A percentile compares a stretch with the other conserved stretches of the same genome.
phyloP scores from a whole-genome alignment of 371 early-diverging fungal species.

The Syncephalastrum racemosum region DNA sequence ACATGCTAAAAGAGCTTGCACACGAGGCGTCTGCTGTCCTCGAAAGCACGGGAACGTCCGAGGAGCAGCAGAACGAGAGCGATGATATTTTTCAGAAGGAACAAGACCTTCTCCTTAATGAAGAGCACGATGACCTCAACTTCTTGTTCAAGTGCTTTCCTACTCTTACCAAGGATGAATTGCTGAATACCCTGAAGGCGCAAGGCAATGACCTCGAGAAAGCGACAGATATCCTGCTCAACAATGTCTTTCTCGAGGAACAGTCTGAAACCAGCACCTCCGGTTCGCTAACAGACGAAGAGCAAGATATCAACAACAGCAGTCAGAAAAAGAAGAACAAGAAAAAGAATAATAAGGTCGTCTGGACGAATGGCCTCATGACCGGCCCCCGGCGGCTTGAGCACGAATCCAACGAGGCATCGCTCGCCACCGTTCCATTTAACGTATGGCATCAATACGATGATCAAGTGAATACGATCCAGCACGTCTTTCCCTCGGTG shows the following conservation, averaged over 20 bases:
- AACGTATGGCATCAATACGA: conserved; percentile 48
- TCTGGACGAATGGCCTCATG: conserved; percentile 13
- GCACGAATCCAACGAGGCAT: neutral
- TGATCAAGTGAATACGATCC: conserved; percentile 10
- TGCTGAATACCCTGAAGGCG: conserved; percentile 18
- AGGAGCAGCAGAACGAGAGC: conserved; percentile 3
- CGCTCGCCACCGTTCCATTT: conserved; percentile 25
- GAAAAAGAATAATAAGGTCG: conserved; percentile 15
- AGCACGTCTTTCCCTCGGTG: conserved; percentile 17
- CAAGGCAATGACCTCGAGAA: conserved; percentile 37
- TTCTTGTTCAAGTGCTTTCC: conserved; percentile 44
- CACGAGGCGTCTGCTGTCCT: conserved; percentile 12
- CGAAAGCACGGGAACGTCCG: conserved; percentile 1
- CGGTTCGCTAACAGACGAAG: neutral
- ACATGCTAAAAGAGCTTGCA: conserved; percentile 19
- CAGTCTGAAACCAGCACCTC: neutral
- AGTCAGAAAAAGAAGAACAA: conserved; percentile 16
- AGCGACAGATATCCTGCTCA: conserved; percentile 39
- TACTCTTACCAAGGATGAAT: conserved; percentile 10
- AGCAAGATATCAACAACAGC: conserved; percentile 1
- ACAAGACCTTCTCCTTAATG: neutral
- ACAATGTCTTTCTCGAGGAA: conserved; percentile 22
- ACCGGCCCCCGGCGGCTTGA: conserved; percentile 1
- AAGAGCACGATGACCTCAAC: conserved; percentile 18
- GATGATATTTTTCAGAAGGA: neutral